These are phyloP conservation scores for Penicillium goetzii DNA, from an alignment of 495 filamentous ascomycete genomes.

Conservation along the genomic window DNA sequence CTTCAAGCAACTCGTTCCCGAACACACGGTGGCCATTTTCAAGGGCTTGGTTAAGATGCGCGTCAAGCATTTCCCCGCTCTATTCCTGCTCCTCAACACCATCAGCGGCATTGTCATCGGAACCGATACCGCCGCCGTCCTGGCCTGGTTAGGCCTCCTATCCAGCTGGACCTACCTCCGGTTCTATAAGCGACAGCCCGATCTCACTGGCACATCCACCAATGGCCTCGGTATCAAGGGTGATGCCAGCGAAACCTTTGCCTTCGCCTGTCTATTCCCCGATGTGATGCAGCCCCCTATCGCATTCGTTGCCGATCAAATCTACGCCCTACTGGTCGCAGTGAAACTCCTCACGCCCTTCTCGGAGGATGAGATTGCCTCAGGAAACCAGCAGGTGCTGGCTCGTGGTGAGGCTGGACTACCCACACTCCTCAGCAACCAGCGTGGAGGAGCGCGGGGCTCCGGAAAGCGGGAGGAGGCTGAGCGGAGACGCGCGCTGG, in stretches of 20 bases:
- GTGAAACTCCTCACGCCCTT: conserved; percentile 83
- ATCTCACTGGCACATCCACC: conserved; percentile 56
- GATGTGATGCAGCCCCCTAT: conserved; percentile 80
- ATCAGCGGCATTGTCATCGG: conserved; percentile 79
- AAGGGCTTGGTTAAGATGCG: conserved; percentile 85
- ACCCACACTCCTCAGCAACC: conserved; percentile 59
- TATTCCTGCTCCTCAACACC: conserved; percentile 80
- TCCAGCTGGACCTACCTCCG: conserved; percentile 94
- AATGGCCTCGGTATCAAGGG: conserved; percentile 63
- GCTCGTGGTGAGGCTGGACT: conserved; percentile 69
- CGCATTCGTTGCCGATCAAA: conserved; percentile 67
- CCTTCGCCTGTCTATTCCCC: conserved; percentile 93
- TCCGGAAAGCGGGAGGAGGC: conserved; percentile 79
- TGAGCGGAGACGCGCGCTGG: conserved; percentile 84
- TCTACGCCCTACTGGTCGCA: conserved; percentile 75
- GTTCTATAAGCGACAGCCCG: conserved; percentile 86
- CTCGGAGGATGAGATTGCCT: conserved; percentile 80
- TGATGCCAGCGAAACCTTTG: conserved; percentile 94
- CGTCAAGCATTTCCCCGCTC: conserved; percentile 89
- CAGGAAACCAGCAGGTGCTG: conserved; percentile 72
- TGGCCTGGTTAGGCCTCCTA: conserved; percentile 81
- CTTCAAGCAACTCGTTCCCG: conserved; percentile 96
- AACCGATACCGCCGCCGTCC: conserved; percentile 79
- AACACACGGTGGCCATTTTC: conserved; percentile 96
- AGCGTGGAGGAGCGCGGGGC: conserved; percentile 43